Conservation (phyloP, 371 early-diverging fungal species). For the Chytridiales sp. region DNA sequence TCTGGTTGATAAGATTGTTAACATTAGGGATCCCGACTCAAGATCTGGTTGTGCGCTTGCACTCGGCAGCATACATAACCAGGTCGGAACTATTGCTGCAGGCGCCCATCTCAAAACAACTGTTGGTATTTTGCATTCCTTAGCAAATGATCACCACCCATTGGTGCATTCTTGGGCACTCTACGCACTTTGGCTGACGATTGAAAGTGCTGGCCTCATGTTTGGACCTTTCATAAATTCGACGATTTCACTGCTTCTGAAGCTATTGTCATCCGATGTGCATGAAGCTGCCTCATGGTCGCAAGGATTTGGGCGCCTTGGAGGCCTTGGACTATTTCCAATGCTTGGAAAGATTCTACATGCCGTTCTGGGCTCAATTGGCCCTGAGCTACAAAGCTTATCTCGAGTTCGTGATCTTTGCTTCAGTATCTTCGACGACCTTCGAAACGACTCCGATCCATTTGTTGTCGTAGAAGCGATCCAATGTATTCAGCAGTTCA, state of each 20-base stretch:
- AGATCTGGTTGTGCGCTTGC: conserved; percentile 90
- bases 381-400: conserved; percentile 84
- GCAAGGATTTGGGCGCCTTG: conserved; percentile 34
- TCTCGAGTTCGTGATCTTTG: conserved; percentile 73
- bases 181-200: conserved; percentile 79
- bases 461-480: conserved; percentile 84
- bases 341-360: conserved; percentile 85
- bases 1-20: conserved; percentile 84
- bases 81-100: conserved; percentile 89
- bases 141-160: conserved; percentile 89
- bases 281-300: conserved; percentile 66
- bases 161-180: conserved; percentile 94
- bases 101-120: conserved; percentile 80
- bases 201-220: conserved; percentile 87
- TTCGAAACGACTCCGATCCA: conserved; percentile 75
- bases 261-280: conserved; percentile 81
- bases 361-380: conserved; percentile 84
- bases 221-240: conserved; percentile 85
- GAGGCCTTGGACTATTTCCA: conserved; percentile 55
- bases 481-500: conserved; percentile 83
- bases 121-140: conserved; percentile 84
- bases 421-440: conserved; percentile 72
- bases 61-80: conserved; percentile 82
- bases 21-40: conserved; percentile 88
- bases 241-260: conserved; percentile 79